Conservation (phyloP, 208 protist genomes). For the Vickermania ingenoplastis region DNA sequence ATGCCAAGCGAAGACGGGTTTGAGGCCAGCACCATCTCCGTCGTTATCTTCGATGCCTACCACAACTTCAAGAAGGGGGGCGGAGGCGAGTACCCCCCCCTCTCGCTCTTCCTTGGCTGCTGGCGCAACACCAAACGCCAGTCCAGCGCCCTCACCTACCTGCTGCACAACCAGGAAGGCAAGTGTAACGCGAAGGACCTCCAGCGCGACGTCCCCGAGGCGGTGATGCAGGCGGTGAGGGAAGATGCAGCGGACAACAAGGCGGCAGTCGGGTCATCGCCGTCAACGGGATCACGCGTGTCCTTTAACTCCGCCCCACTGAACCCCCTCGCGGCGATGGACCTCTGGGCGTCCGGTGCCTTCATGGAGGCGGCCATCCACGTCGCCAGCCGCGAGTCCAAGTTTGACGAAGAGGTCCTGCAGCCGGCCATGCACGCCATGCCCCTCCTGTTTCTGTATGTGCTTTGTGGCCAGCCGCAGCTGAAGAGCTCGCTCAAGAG, state of each 20-base stretch:
- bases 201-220: slow-evolving; percentile 32
- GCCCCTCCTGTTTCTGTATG: slow-evolving; percentile 64
- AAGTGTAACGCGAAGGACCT: slow-evolving; percentile 64
- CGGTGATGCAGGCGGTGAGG: slow-evolving; percentile 26
- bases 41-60: slow-evolving; percentile 84
- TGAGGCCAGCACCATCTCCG: slow-evolving; percentile 59
- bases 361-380: slow-evolving; percentile 80
- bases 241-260: background rate
- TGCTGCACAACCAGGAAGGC: slow-evolving; percentile 71
- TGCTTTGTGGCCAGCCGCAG: slow-evolving; percentile 41
- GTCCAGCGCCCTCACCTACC: slow-evolving; percentile 67
- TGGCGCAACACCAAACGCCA: slow-evolving; percentile 73
- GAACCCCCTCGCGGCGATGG: slow-evolving; percentile 22
- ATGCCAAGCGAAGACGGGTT: slow-evolving; percentile 50
- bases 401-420: slow-evolving; percentile 70
- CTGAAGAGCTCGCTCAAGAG: slow-evolving; percentile 75
- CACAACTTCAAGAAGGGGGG: slow-evolving; percentile 60
- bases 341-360: slow-evolving; percentile 68
- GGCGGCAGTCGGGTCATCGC: background rate
- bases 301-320: background rate
- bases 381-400: slow-evolving; percentile 64
- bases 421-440: slow-evolving; percentile 48
- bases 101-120: slow-evolving; percentile 66
- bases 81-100: slow-evolving; percentile 53
- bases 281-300: background rate